These are phyloP conservation scores for Yamadazyma takamatsuzukensis DNA, from an alignment of 805 yeast genomes.

Conservation along the genomic window DNA sequence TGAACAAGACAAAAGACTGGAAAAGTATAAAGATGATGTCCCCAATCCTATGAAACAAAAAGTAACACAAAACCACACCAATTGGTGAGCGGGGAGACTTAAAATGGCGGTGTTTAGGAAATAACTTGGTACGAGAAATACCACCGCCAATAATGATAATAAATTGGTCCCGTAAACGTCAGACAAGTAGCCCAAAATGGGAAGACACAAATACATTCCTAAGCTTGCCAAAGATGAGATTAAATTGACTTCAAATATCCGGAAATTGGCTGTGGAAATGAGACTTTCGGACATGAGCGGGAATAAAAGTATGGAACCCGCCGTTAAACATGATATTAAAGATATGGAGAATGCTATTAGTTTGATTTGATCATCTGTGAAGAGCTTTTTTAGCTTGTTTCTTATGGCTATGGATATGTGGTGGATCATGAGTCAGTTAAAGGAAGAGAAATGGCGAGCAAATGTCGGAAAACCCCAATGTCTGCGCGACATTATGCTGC, in stretches of 20 bases:
- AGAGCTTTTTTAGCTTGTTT: not conserved
- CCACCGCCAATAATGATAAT: slow-evolving; percentile 56
- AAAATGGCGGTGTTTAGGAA: slow-evolving; percentile 21
- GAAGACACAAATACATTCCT: slow-evolving; percentile 84
- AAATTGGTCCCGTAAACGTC: slow-evolving; percentile 83
- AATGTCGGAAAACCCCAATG: too few species aligned
- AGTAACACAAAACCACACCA: slow-evolving; percentile 35
- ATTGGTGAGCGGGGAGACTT: slow-evolving; percentile 11
- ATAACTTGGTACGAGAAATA: slow-evolving; percentile 70
- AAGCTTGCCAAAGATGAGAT: slow-evolving; percentile 70
- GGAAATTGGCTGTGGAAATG: slow-evolving; percentile 52
- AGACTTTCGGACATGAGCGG: slow-evolving; percentile 76
- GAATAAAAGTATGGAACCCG: slow-evolving; percentile 81
- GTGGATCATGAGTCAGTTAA: slow-evolving; percentile 3
- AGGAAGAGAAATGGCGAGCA: not conserved
- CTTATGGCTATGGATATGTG: slow-evolving; percentile 4
- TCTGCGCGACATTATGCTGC: too few species aligned
- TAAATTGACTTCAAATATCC: slow-evolving; percentile 63
- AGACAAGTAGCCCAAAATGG: slow-evolving; percentile 75
- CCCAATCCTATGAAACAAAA: slow-evolving; percentile 66
- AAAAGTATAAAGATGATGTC: slow-evolving; percentile 68
- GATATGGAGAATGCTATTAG: slow-evolving; percentile 54
- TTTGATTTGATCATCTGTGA: slow-evolving; percentile 29
- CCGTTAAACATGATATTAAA: slow-evolving; percentile 61
- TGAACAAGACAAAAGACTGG: slow-evolving; percentile 76